Evolutionary conservation across 148 eudicot species (phyloP).

Genomic region (Rheum nobile): DNA sequence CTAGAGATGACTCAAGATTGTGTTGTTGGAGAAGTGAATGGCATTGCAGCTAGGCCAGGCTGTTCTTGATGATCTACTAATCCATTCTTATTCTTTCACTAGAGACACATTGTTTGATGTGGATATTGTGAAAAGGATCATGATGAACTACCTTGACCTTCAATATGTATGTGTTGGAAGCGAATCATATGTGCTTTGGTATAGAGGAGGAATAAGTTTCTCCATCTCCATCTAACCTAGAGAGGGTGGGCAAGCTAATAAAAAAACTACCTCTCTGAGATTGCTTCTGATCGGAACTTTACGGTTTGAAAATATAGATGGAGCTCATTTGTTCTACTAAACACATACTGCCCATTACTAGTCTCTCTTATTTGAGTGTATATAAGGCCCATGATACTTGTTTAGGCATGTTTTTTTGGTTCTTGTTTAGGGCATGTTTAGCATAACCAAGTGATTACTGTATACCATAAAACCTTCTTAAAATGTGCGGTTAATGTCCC

Average conservation of each 20-base stretch:
- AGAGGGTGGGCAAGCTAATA: constrained; percentile 71
- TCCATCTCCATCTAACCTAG: constrained; percentile 37
- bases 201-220: constrained; percentile 25
- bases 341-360: too few relatives aligned
- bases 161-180: constrained; percentile 34
- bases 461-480: too few relatives aligned
- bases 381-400: too few relatives aligned
- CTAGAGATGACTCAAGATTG: constrained; percentile 91
- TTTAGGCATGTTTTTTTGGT: too few relatives aligned
- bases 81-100: constrained; percentile 68
- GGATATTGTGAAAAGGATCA: constrained; percentile 67
- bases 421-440: too few relatives aligned
- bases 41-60: constrained; percentile 77
- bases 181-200: constrained; percentile 22
- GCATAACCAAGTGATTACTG: too few relatives aligned
- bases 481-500: too few relatives aligned
- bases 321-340: too few relatives aligned
- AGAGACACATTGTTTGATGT: constrained; percentile 82
- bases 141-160: constrained; percentile 66
- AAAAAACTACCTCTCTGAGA: constrained; percentile 70
- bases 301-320: constrained; percentile 48
- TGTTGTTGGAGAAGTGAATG: constrained; percentile 75
- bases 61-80: constrained; percentile 72
- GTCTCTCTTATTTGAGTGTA: too few relatives aligned
- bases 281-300: constrained; percentile 70